These are phyloP conservation scores for Phoma sp. DNA, from an alignment of 2,329 filamentous ascomycete species.

Conservation along the genomic window DNA sequence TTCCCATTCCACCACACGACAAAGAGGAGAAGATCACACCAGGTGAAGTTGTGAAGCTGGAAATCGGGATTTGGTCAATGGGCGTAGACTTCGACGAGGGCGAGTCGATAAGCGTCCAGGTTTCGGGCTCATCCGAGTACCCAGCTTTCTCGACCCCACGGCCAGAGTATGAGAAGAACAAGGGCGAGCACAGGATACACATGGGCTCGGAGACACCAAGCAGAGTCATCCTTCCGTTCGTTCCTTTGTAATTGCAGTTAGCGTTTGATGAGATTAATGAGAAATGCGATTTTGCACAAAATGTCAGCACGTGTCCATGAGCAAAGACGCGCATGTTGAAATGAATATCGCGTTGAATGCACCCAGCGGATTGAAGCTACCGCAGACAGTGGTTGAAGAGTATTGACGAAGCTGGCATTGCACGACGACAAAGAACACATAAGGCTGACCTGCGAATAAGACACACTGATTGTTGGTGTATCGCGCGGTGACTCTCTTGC, in stretches of 20 bases:
- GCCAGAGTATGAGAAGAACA: slow-evolving; percentile 51
- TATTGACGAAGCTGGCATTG: too few relatives aligned
- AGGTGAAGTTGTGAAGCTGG: slow-evolving; percentile 53
- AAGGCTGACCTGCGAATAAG: too few relatives aligned
- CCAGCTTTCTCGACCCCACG: slow-evolving; percentile 42
- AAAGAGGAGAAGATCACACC: slow-evolving; percentile 50
- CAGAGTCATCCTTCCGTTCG: slow-evolving; percentile 48
- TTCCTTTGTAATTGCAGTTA: slow-evolving; percentile 15
- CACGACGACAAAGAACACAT: too few relatives aligned
- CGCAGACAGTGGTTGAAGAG: too few relatives aligned
- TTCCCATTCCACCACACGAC: slow-evolving; percentile 49
- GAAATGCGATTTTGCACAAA: too few relatives aligned
- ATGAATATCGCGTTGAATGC: too few relatives aligned
- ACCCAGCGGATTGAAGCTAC: too few relatives aligned
- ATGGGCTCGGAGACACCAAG: slow-evolving; percentile 48
- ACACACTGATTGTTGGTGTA: too few relatives aligned
- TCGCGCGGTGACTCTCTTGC: too few relatives aligned
- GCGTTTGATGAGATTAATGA: neutral
- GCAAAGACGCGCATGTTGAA: too few relatives aligned
- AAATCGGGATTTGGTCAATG: slow-evolving; percentile 58
- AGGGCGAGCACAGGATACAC: slow-evolving; percentile 49
- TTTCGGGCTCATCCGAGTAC: slow-evolving; percentile 43
- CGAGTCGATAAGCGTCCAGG: slow-evolving; percentile 37
- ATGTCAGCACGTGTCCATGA: too few relatives aligned
- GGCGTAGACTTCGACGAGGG: slow-evolving; percentile 55